Evolutionary conservation across 768 basidiomycete species (phyloP).

Genomic region (Boletus rex-veris): DNA sequence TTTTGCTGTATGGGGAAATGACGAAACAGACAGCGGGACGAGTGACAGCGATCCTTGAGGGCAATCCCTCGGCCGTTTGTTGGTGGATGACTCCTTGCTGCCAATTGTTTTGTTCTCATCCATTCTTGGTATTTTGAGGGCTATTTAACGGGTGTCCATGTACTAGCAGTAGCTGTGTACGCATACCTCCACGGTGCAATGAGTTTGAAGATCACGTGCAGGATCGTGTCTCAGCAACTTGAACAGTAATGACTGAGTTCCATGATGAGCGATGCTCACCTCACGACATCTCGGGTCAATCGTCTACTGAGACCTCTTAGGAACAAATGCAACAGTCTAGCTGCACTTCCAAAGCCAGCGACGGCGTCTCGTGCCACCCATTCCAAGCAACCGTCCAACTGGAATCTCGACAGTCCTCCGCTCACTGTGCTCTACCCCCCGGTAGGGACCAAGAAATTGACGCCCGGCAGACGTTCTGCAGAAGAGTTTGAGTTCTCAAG

Average conservation of each 20-base stretch:
- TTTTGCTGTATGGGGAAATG: slow-evolving; percentile 86
- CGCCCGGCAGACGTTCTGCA: slow-evolving; percentile 32
- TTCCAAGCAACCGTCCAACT: slow-evolving; percentile 15
- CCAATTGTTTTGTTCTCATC: slow-evolving; percentile 3
- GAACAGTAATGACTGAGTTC: slow-evolving; percentile 19
- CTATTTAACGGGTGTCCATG: neutral
- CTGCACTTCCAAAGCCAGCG: slow-evolving; percentile 22
- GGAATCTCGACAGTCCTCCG: slow-evolving; percentile 29
- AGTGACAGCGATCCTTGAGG: slow-evolving; percentile 60
- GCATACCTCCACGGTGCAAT: neutral
- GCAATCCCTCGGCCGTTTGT: neutral
- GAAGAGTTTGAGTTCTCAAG: slow-evolving; percentile 43
- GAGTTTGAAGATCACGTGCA: slow-evolving; percentile 12
- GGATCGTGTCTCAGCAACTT: neutral
- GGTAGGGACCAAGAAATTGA: slow-evolving; percentile 32
- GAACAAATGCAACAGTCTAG: slow-evolving; percentile 42
- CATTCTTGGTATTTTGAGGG: neutral
- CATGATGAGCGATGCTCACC: slow-evolving; percentile 18
- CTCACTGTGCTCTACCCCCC: slow-evolving; percentile 40
- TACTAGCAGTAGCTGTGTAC: neutral
- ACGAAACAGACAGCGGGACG: slow-evolving; percentile 82
- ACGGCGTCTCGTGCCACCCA: slow-evolving; percentile 11
- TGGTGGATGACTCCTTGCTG: neutral
- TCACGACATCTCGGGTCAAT: slow-evolving; percentile 40
- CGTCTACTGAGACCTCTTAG: slow-evolving; percentile 48